phyloP scores from a whole-genome alignment of 1,139 yeast species.

The Candida frijolesensis region DNA sequence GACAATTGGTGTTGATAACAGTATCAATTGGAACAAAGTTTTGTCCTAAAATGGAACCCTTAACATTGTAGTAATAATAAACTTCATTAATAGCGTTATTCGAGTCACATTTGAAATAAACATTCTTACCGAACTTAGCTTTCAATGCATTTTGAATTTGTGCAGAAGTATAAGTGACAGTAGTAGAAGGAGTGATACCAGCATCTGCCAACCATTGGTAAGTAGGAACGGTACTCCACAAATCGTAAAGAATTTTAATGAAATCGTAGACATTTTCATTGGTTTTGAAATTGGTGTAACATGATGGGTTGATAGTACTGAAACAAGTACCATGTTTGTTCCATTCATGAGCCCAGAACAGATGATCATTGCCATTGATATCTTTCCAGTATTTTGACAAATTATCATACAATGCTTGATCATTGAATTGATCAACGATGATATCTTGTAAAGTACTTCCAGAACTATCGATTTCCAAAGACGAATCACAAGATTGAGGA shows the following conservation, averaged over 20 bases:
- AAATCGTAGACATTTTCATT: slow-evolving; percentile 76
- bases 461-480: slow-evolving; percentile 45
- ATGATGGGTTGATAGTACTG: slow-evolving; percentile 69
- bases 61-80: slow-evolving; percentile 83
- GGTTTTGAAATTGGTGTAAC: slow-evolving; percentile 44
- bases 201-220: slow-evolving; percentile 63
- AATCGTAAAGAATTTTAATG: slow-evolving; percentile 61
- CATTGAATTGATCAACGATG: slow-evolving; percentile 49
- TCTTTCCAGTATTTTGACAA: slow-evolving; percentile 77
- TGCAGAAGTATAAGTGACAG: slow-evolving; percentile 60
- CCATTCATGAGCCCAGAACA: slow-evolving; percentile 88
- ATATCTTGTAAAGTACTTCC: slow-evolving; percentile 50
- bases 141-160: slow-evolving; percentile 67
- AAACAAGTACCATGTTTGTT: slow-evolving; percentile 95
- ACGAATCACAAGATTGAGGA: slow-evolving; percentile 66
- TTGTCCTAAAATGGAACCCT: slow-evolving; percentile 72
- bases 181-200: slow-evolving; percentile 67
- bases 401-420: slow-evolving; percentile 51
- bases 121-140: slow-evolving; percentile 59
- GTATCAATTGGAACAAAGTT: slow-evolving; percentile 66
- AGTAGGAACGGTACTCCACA: slow-evolving; percentile 69
- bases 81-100: slow-evolving; percentile 73
- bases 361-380: slow-evolving; percentile 67
- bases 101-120: slow-evolving; percentile 64
- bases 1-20: slow-evolving; percentile 55